Evolutionary conservation across 495 filamentous ascomycete genomes (phyloP).

Genomic region (Trichocladium uniseriatum): DNA sequence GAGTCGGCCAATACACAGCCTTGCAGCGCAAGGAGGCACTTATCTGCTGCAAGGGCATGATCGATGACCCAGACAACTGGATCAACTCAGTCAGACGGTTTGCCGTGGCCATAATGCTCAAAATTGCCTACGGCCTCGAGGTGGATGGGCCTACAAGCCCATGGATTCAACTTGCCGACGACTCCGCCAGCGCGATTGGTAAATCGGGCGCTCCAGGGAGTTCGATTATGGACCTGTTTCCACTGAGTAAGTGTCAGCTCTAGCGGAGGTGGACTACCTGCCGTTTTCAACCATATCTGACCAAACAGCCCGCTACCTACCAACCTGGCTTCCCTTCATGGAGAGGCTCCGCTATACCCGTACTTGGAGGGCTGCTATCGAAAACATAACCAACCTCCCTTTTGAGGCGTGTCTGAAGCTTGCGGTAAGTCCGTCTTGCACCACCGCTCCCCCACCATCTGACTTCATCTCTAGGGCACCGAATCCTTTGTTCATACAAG

Average conservation of each 20-base stretch:
- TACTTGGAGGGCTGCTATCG: slow-evolving; percentile 29
- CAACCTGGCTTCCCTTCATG: slow-evolving; percentile 35
- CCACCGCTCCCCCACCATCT: too few relatives aligned
- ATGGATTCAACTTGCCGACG: slow-evolving; percentile 37
- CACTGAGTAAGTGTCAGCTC: slow-evolving; percentile 19
- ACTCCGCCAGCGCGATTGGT: slow-evolving; percentile 33
- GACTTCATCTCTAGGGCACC: too few relatives aligned
- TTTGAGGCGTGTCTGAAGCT: slow-evolving; percentile 23
- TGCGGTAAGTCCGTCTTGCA: too few relatives aligned
- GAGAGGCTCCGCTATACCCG: slow-evolving; percentile 29
- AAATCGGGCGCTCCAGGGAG: slow-evolving; percentile 38
- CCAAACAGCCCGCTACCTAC: slow-evolving; percentile 28
- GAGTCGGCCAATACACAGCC: slow-evolving; percentile 21
- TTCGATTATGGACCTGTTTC: slow-evolving; percentile 40
- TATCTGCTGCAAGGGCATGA: slow-evolving; percentile 18
- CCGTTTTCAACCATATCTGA: background rate
- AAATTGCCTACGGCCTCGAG: slow-evolving; percentile 38
- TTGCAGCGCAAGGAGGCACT: slow-evolving; percentile 32
- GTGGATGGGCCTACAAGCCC: slow-evolving; percentile 32
- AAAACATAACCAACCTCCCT: slow-evolving; percentile 23
- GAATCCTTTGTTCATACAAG: slow-evolving; percentile 29
- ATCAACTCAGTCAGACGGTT: slow-evolving; percentile 19
- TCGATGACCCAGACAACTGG: slow-evolving; percentile 21
- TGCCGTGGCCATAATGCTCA: slow-evolving; percentile 23
- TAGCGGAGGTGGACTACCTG: background rate